Evolutionary conservation across 148 eudicot species (phyloP).

Genomic region (Vaccinium vitisidaea): DNA sequence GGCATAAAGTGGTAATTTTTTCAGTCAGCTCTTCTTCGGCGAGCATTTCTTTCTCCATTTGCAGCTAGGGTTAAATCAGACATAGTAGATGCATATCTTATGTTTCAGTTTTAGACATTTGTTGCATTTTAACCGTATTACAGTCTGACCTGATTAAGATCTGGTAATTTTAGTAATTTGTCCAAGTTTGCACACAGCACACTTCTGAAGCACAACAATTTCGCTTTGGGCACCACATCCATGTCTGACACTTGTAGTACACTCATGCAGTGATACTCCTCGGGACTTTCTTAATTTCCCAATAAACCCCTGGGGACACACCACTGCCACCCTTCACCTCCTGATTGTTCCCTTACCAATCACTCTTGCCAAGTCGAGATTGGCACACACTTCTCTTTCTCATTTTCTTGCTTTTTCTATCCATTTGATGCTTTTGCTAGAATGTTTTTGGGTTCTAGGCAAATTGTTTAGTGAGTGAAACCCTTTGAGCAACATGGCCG

Average conservation of each 20-base stretch:
- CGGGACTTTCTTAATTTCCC: neutral
- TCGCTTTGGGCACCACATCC: neutral
- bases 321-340: neutral
- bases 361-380: neutral
- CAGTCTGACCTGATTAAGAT: neutral
- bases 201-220: neutral
- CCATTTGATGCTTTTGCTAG: neutral
- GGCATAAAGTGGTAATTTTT: neutral
- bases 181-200: neutral
- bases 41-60: neutral
- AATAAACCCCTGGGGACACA: neutral
- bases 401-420: neutral
- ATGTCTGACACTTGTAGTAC: neutral
- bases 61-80: neutral
- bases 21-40: neutral
- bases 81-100: neutral
- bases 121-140: neutral
- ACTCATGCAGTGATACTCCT: neutral
- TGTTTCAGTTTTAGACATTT: neutral
- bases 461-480: neutral
- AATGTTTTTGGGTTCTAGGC: neutral
- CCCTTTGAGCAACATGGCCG: neutral
- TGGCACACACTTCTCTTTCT: neutral
- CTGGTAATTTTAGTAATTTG: neutral
- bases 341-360: neutral